phyloP scores from a whole-genome alignment of 257 asterid genomes.

The Solanum piurae region DNA sequence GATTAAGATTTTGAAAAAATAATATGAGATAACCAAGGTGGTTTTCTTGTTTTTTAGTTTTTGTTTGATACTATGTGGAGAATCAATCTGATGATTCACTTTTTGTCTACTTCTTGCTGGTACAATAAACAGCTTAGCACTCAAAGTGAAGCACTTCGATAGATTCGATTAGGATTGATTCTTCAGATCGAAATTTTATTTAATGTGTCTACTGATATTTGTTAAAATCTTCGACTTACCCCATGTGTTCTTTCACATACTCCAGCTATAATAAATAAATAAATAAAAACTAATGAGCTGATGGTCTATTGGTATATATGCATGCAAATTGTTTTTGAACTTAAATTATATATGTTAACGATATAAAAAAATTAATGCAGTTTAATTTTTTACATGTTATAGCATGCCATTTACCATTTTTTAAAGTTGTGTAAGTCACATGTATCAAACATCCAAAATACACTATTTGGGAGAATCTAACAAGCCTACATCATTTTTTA shows the following conservation, averaged over 20 bases:
- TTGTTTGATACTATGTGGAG: neutral
- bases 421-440: neutral
- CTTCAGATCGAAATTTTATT: neutral
- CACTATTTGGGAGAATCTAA: neutral
- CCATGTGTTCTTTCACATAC: neutral
- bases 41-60: neutral
- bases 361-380: neutral
- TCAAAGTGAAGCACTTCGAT: neutral
- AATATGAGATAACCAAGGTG: neutral
- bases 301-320: neutral
- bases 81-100: neutral
- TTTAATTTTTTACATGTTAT: neutral
- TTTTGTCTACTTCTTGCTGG: neutral
- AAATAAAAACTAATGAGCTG: neutral
- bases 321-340: neutral
- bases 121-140: neutral
- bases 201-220: neutral
- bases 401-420: neutral
- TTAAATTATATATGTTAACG: neutral
- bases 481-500: neutral
- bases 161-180: neutral
- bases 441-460: neutral
- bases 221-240: neutral
- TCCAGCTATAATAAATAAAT: neutral
- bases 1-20: neutral